phyloP scores from a whole-genome alignment of 1,284 basidiomycete species.

The Fistulina hepatica region DNA sequence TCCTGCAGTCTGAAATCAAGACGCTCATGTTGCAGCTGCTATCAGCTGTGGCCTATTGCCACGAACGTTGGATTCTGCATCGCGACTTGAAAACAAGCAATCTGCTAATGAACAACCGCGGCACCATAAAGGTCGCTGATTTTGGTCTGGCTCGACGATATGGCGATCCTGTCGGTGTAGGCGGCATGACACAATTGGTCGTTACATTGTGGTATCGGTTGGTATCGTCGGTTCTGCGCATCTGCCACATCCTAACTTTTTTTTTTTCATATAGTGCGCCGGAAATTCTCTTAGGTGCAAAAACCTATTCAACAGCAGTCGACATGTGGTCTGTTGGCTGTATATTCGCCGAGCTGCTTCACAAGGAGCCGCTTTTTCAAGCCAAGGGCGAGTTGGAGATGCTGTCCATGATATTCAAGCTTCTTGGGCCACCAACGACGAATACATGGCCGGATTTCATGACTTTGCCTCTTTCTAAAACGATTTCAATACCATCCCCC shows the following conservation, averaged over 20 bases:
- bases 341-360: constrained; percentile 93
- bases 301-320: constrained; percentile 89
- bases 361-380: constrained; percentile 90
- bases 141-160: constrained; percentile 94
- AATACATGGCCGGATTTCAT: constrained; percentile 82
- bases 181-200: constrained; percentile 93
- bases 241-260: constrained; percentile 10
- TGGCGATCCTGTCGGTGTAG: constrained; percentile 87
- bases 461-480: constrained; percentile 70
- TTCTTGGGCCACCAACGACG: constrained; percentile 82
- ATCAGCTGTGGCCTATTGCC: constrained; percentile 88
- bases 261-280: constrained; percentile 90
- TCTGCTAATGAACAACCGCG: constrained; percentile 96
- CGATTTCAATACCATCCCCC: constrained; percentile 69
- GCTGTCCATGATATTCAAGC: constrained; percentile 84
- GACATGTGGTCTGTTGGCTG: constrained; percentile 99
- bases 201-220: constrained; percentile 99
- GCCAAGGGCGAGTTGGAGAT: constrained; percentile 95
- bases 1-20: constrained; percentile 96
- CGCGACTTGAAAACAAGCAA: constrained; percentile 98
- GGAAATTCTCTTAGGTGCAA: constrained; percentile 88
- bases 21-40: constrained; percentile 89
- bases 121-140: constrained; percentile 96
- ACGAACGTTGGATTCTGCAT: constrained; percentile 95
- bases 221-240: constrained; percentile 23